Base-by-base conservation (phyloP, 257 asterid species). In the Nemophila menziesii region DNA sequence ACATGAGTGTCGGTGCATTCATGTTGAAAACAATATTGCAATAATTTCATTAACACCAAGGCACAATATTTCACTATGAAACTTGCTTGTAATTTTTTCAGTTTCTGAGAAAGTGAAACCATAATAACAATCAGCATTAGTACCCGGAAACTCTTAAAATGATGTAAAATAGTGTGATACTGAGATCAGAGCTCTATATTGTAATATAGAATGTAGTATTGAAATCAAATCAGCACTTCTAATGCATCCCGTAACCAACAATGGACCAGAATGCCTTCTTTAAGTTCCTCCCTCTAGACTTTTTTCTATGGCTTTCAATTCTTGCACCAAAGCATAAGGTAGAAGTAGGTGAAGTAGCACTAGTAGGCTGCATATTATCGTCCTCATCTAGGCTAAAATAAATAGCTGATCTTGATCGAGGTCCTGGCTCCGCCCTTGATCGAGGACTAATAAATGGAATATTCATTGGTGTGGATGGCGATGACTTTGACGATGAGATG, bases 311-410 rank as follows among this genome's bases (percentile, higher is more conserved):
- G 42, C 17, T 15, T 37, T 16, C 26, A 1, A 1, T 41, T 41
- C 12, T 19, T 0, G 24, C 12, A 10, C 46, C 24, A 41, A 19
- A 18, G n/a, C 46, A 41, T 14, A 17, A 41, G 1, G 22, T 7
- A 5, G 20, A 16, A 19, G 46, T 18, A 3, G 8, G 46, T 17
- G n/a, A 8, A 19, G 10, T 20, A 10, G 15, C 24, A 18, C 19
- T 20, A 15, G 17, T 22, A 11, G 11, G 46, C 1, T 41, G 24
- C 13, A 17, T 24, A 41, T 41, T 18, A 40, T 40, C 17, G 11
- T 40, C 45, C 20, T 41, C 46, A 20, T 41, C 46, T 19, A 41
- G 15, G 20, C 24, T 24, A 7, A 41, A 17, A 41, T 41, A 41
- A 7, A 41, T 18, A n/a, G 46, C 24, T 12, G 46, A 41, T 16